Conservation (phyloP, 2,329 filamentous ascomycete species). For the Drechmeria coniospora region DNA sequence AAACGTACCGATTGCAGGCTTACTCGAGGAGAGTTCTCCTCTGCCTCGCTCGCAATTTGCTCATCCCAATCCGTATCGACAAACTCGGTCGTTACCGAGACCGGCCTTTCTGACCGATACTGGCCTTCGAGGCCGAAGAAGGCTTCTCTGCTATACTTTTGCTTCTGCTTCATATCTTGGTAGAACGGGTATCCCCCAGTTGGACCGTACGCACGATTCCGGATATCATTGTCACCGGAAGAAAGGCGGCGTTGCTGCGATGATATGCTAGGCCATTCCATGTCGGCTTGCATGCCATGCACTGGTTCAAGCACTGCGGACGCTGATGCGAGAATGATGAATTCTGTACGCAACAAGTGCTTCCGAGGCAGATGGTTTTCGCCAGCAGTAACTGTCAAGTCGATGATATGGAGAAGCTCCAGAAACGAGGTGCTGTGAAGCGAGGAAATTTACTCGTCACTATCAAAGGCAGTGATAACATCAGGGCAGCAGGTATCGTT, state of each 20-base stretch:
- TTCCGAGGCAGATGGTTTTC: too few species aligned
- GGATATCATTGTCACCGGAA: constrained; percentile 1
- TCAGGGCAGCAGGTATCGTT: too few species aligned
- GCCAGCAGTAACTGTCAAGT: too few species aligned
- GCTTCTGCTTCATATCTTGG: constrained; percentile 37
- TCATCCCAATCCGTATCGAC: constrained; percentile 65
- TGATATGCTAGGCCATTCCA: constrained; percentile 15
- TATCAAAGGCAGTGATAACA: too few species aligned
- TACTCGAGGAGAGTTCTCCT: constrained; percentile 50
- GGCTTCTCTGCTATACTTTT: constrained; percentile 35
- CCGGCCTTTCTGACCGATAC: constrained; percentile 36
- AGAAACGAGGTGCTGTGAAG: too few species aligned
- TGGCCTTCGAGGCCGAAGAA: constrained; percentile 45
- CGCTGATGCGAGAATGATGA: too few species aligned
- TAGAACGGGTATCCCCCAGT: constrained; percentile 23
- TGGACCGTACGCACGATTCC: constrained; percentile 22
- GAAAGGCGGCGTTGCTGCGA: neutral
- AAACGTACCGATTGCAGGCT: constrained; percentile 57
- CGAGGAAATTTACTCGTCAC: too few species aligned
- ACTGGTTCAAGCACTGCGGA: too few species aligned
- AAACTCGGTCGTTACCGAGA: constrained; percentile 61
- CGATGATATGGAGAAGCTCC: too few species aligned
- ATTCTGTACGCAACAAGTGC: too few species aligned
- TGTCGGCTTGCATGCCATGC: too few species aligned
- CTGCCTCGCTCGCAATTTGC: constrained; percentile 34